Percentiles rank a stretch among this genome's conserved stretches.
Evolutionary conservation across 2,329 filamentous ascomycete genomes (phyloP).

Genomic region (Daldinia sp.): DNA sequence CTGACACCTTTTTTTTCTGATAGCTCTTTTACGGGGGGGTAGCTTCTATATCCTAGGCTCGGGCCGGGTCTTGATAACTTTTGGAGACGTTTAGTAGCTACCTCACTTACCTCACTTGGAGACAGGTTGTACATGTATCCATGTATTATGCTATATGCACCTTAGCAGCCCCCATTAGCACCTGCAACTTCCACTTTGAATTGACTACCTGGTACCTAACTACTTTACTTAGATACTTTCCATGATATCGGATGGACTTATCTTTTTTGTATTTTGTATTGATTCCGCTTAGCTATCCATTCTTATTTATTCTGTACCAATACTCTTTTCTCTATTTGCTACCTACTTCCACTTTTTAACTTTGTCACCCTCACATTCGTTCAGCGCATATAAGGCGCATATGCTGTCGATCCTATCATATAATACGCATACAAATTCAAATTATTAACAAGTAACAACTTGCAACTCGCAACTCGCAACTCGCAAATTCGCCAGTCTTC

Average conservation of each 20-base stretch:
- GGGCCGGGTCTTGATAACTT: conserved; percentile 33
- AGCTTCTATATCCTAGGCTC: conserved; percentile 29
- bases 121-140: neutral
- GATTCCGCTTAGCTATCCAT: no score
- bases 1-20: conserved; percentile 22
- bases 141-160: neutral
- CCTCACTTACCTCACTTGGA: neutral
- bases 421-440: neutral
- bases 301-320: neutral
- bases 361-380: neutral
- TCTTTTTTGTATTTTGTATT: neutral
- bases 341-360: neutral
- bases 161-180: conserved; percentile 17
- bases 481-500: neutral
- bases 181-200: no score
- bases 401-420: neutral
- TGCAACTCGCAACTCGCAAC: neutral
- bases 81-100: neutral
- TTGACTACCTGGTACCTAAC: neutral
- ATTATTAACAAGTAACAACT: neutral
- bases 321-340: neutral
- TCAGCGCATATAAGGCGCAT: neutral
- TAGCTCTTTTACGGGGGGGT: conserved; percentile 13
- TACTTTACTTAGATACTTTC: conserved; percentile 1
- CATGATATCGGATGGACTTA: neutral